These are phyloP conservation scores for Echium plantagineum DNA, from an alignment of 257 asterid genomes.

Conservation along the genomic window DNA sequence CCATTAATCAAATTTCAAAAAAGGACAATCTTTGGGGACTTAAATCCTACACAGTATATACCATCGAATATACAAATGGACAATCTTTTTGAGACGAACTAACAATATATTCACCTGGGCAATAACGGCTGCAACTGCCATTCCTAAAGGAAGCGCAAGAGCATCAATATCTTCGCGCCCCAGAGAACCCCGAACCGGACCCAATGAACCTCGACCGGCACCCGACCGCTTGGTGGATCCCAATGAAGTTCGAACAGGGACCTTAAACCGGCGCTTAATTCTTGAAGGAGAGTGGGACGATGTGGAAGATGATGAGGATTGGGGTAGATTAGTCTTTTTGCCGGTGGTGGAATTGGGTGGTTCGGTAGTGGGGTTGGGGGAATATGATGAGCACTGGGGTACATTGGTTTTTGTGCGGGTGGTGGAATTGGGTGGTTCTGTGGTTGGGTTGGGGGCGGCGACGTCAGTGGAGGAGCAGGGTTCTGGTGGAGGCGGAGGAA, in stretches of 20 bases:
- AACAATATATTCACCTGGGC: conserved; percentile 37
- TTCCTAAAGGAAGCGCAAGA: conserved; percentile 81
- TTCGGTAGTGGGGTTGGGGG: conserved; percentile 18
- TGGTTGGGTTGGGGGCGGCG: conserved; percentile 18
- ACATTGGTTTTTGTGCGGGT: no score
- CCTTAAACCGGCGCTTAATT: no score
- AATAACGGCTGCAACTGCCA: conserved; percentile 83
- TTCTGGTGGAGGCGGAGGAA: conserved; percentile 16
- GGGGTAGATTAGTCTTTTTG: background rate
- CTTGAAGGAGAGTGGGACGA: conserved; percentile 16
- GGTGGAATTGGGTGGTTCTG: conserved; percentile 1
- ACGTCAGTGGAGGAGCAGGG: conserved; percentile 7
- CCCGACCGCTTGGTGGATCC: no score
- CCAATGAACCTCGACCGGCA: no score
- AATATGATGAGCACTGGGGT: background rate
- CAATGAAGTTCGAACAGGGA: no score
- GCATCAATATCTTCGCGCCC: conserved; percentile 38
- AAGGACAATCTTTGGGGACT: no score
- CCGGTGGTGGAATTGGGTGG: background rate
- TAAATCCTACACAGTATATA: no score
- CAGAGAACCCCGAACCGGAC: no score
- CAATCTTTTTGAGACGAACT: no score
- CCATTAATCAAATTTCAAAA: no score
- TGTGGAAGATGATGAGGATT: conserved; percentile 32
- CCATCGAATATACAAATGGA: no score